A percentile compares a stretch with the other conserved stretches of the same genome.
Evolutionary conservation across 176 grass and related monocot genomes (phyloP).

Genomic region (Carex pumila): DNA sequence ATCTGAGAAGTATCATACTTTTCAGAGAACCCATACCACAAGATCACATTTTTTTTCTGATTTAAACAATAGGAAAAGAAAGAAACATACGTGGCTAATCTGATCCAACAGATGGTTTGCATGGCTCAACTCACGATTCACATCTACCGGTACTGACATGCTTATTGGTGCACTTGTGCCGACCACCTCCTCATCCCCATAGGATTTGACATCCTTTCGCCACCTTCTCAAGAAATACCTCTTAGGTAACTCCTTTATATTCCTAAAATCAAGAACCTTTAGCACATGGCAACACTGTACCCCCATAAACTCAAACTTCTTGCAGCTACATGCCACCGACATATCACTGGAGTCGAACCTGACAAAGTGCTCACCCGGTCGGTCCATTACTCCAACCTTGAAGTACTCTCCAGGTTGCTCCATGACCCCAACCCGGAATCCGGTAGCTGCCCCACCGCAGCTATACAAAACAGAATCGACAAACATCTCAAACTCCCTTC

Average conservation of each 20-base stretch:
- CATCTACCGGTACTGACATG: slow-evolving; percentile 27
- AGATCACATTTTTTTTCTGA: neutral
- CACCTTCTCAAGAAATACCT: slow-evolving; percentile 75
- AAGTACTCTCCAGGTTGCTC: slow-evolving; percentile 24
- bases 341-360: slow-evolving; percentile 59
- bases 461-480: slow-evolving; percentile 84
- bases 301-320: slow-evolving; percentile 76
- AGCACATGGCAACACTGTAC: slow-evolving; percentile 83
- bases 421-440: slow-evolving; percentile 19
- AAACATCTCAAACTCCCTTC: slow-evolving; percentile 91
- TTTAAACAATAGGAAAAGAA: neutral
- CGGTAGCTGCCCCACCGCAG: slow-evolving; percentile 39
- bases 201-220: slow-evolving; percentile 64
- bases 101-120: slow-evolving; percentile 29
- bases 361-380: slow-evolving; percentile 58
- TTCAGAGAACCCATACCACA: neutral
- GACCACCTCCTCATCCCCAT: slow-evolving; percentile 24
- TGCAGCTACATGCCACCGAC: slow-evolving; percentile 72
- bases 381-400: slow-evolving; percentile 74
- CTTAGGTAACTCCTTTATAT: slow-evolving; percentile 77
- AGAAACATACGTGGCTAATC: slow-evolving; percentile 38
- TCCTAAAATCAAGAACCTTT: slow-evolving; percentile 94
- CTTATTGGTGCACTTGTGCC: slow-evolving; percentile 32
- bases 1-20: neutral
- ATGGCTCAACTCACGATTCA: slow-evolving; percentile 28